Evolutionary conservation across 2,329 filamentous ascomycete genomes (phyloP), one percentile per base, ranked within the genome.

Genomic region (Ceratocystis diversiconidia): DNA sequence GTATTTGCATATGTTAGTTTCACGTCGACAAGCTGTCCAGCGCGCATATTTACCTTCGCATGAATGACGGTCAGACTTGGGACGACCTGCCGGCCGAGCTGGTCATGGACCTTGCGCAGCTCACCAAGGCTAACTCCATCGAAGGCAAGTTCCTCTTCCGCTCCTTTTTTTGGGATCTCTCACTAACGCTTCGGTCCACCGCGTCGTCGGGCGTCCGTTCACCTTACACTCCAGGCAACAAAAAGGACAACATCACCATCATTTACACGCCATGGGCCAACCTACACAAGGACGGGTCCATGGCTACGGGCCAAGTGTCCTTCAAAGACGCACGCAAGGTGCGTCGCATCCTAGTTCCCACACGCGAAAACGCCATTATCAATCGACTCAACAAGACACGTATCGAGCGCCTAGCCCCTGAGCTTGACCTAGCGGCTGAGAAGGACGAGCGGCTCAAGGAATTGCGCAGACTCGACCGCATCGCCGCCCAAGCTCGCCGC

Each of bases 201-300:
- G 48, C 48, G 17, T 22, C n/a, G n/a, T 52, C 30, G 28, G 19
- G 22, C 48, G 52, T 12, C 59, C 67, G 12, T n/a, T 65, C 12
- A 0, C 12, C 0, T 5, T 36, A n/a, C 59, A 19, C 19, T 1
- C 12, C 67, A 92, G 89, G 94, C 69, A 99, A 99, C 79, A 99
- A 99, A 77, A 97, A 96, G 76, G 92, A 97, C 75, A 97, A 97
- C 76, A 80, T 99, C 72, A 95, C 91, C 17, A 76, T 99, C 72
- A 95, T 99, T 72, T 99, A 99, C 78, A 99, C 94, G 3, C 94
- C 94, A 5, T 97, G 94, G 91, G 88, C 89, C 57, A 99, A 99
- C 74, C 82, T 99, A 43, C 88, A 90, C 74, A 99, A 99, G 74
- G 90, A 95, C 73, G 92, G 92, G 36, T 90, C 87, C 74, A 99